Percentiles rank a stretch among this genome's conserved stretches.
These are phyloP conservation scores for Cercospora sp. DNA, from an alignment of 2,329 filamentous ascomycete genomes.

Conservation along the genomic window DNA sequence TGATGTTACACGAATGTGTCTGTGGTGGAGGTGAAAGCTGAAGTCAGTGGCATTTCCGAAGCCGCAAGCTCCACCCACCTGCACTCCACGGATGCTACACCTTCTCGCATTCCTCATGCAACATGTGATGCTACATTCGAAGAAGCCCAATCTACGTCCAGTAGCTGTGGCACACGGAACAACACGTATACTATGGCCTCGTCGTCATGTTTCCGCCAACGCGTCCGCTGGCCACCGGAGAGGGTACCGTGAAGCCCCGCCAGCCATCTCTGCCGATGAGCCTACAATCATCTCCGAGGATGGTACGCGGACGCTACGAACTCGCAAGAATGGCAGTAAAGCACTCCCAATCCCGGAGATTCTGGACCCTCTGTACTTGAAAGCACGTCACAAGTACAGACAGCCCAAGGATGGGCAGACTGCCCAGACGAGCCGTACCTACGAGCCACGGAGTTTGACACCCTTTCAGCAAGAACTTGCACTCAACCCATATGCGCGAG, in stretches of 20 bases:
- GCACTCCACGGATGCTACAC: background rate
- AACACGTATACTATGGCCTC: background rate
- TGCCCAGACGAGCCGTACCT: conserved; percentile 25
- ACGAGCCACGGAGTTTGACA: conserved; percentile 44
- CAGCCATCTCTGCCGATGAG: background rate
- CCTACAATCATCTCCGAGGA: conserved; percentile 1
- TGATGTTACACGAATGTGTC: background rate
- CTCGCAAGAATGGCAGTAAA: conserved; percentile 38
- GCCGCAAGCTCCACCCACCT: background rate
- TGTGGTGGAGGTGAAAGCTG: conserved; percentile 3
- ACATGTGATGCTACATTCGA: conserved; percentile 19
- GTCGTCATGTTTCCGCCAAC: background rate
- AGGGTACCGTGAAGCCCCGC: background rate
- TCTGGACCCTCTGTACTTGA: conserved; percentile 47
- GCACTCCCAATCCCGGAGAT: conserved; percentile 51
- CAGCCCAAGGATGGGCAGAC: conserved; percentile 41
- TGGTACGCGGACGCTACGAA: conserved; percentile 37
- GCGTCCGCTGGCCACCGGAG: background rate
- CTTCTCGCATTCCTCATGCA: conserved; percentile 7
- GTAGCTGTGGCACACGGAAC: background rate
- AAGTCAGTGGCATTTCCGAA: conserved; percentile 3
- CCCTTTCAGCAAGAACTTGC: conserved; percentile 60
- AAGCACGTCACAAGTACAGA: conserved; percentile 40
- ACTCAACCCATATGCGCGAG: conserved; percentile 65
- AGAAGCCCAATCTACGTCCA: background rate